Conservation (phyloP, 305 asterid species). For the Lippia alba region DNA sequence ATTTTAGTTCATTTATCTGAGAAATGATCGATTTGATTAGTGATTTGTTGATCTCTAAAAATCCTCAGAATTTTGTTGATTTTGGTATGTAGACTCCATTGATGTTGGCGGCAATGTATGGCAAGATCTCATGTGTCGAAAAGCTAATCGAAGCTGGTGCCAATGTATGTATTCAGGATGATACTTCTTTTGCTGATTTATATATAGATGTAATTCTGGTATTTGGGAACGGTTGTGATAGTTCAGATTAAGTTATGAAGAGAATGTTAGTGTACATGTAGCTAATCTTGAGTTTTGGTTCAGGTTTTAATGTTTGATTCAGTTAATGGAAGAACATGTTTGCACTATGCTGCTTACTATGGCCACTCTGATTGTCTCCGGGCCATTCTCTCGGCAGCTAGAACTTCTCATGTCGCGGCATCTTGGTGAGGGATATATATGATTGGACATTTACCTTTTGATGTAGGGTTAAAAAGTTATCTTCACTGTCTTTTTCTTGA, state of each 20-base stretch:
- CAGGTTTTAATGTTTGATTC: constrained; percentile 97
- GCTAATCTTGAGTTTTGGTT: constrained; percentile 35
- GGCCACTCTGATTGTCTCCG: constrained; percentile 88
- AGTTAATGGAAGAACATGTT: constrained; percentile 84
- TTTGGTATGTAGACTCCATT: constrained; percentile 75
- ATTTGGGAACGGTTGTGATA: background rate
- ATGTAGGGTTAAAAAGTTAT: background rate
- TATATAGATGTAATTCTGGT: background rate
- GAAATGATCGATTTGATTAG: constrained; percentile 18
- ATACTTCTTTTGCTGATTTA: constrained; percentile 1
- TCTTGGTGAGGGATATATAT: constrained; percentile 62
- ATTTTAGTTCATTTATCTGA: background rate
- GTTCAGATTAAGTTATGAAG: background rate
- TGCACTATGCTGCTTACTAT: constrained; percentile 96
- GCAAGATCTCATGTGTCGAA: constrained; percentile 78
- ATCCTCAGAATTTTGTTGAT: constrained; percentile 29
- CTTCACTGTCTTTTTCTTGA: background rate
- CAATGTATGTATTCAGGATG: constrained; percentile 53
- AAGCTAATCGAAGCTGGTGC: constrained; percentile 93
- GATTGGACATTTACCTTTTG: background rate
- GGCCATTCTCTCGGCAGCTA: constrained; percentile 74
- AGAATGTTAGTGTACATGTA: background rate
- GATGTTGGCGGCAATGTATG: constrained; percentile 99
- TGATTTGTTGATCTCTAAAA: background rate
- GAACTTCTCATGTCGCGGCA: constrained; percentile 71